Evolutionary conservation across 1,139 yeast species (phyloP).

Genomic region (Lodderomyces elongisporus): DNA sequence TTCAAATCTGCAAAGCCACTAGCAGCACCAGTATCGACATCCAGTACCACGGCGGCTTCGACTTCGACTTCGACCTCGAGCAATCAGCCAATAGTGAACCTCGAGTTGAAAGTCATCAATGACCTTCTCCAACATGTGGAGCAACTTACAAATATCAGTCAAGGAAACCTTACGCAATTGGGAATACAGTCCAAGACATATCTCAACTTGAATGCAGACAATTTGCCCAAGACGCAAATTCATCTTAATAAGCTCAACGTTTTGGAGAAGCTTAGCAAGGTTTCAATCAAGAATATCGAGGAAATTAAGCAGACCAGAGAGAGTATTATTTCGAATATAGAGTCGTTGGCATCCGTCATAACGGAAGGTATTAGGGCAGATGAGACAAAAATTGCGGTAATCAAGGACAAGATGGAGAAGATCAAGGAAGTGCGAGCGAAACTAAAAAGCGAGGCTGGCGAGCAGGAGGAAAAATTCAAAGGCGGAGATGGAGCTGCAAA

Average conservation of each 20-base stretch:
- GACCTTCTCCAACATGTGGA: conserved; percentile 28
- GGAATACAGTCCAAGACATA: conserved; percentile 41
- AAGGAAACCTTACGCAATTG: conserved; percentile 38
- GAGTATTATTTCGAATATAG: conserved; percentile 39
- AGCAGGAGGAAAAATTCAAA: neutral
- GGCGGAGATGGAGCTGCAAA: neutral
- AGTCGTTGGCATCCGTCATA: conserved; percentile 35
- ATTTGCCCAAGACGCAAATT: conserved; percentile 48
- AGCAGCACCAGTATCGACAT: conserved; percentile 17
- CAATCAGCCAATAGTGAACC: conserved; percentile 21
- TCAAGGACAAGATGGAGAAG: conserved; percentile 34
- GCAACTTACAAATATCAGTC: conserved; percentile 27
- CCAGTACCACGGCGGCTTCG: conserved; percentile 17
- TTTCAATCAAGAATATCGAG: conserved; percentile 31
- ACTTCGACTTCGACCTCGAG: no score
- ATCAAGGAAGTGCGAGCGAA: conserved; percentile 41
- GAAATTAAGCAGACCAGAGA: conserved; percentile 36
- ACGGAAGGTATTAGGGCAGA: conserved; percentile 44
- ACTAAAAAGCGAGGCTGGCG: conserved; percentile 37
- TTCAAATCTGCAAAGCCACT: neutral
- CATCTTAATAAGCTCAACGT: conserved; percentile 43
- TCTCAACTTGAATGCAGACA: conserved; percentile 41
- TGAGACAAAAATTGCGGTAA: conserved; percentile 34
- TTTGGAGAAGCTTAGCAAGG: conserved; percentile 39
- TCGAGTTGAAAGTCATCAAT: conserved; percentile 38